Evolutionary conservation across 2,329 filamentous ascomycete genomes (phyloP).

Genomic region (Sphaerulina vaccinii): DNA sequence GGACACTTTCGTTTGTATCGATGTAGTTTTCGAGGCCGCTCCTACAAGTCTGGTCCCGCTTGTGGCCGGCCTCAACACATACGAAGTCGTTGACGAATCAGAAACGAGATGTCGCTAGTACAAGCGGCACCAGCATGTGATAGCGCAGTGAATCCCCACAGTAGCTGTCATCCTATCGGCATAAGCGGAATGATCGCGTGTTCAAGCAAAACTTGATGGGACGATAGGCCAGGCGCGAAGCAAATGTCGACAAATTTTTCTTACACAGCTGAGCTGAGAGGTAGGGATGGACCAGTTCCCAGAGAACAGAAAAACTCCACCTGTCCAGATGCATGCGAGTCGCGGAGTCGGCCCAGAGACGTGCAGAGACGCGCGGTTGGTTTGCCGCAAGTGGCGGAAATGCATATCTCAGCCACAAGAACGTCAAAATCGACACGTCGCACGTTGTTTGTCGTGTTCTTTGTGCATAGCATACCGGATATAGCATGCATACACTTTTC

Average conservation of each 20-base stretch:
- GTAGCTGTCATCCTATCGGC: slow-evolving; percentile 10
- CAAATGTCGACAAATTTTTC: neutral
- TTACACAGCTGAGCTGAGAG: neutral
- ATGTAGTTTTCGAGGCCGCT: neutral
- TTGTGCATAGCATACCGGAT: neutral
- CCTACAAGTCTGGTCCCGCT: slow-evolving; percentile 2
- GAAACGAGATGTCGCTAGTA: neutral
- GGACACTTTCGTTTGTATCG: too few relatives aligned
- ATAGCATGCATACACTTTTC: neutral
- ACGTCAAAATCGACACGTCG: neutral
- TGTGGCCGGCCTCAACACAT: slow-evolving; percentile 1
- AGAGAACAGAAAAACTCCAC: neutral
- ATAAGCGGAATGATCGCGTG: neutral
- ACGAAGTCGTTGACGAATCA: slow-evolving; percentile 9
- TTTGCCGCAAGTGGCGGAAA: slow-evolving; percentile 5
- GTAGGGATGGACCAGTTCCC: neutral
- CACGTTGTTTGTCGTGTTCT: neutral
- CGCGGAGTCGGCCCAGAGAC: slow-evolving; percentile 9
- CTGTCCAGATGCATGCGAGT: neutral
- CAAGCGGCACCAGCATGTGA: slow-evolving; percentile 2
- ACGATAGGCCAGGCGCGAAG: neutral
- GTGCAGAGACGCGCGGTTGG: slow-evolving; percentile 4
- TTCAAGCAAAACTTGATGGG: neutral
- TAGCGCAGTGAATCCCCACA: slow-evolving; percentile 5
- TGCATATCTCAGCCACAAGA: neutral